Evolutionary conservation across 2,329 filamentous ascomycete genomes (phyloP), one percentile per base, ranked within the genome.

Genomic region (Trichoderma semiorbis): DNA sequence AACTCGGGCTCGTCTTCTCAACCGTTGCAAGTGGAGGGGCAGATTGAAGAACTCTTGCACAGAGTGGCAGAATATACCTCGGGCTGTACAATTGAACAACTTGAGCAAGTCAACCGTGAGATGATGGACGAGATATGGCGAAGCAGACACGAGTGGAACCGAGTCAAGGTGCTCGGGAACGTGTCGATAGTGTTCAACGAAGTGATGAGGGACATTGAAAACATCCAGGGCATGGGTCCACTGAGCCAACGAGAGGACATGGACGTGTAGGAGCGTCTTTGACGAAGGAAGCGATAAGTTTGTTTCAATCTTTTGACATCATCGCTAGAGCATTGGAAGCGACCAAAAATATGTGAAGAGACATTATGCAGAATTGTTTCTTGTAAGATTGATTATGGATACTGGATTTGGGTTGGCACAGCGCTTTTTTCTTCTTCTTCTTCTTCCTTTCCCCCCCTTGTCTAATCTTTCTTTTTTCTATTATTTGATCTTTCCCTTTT

Each of bases 61-160:
- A 85, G 89, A 47, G 83, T 97, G 39, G 90, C 91, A 0, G 82
- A 87, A 32, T 85, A 86, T 58, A 95, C 93, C 2, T 91, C 89
- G 24, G 93, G 93, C 1, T 93, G 93, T 80, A 93, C 91, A 0
- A 93, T 99, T 67, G 96, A 99, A 82, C 95, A 99, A 80, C 84
- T 99, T 24, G 95, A 98, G 84, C 95, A 98, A 81, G 91, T 98
- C 79, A 95, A 95, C 80, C 91, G 94, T 8, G 90, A 92, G 75
- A 84, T 98, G 74, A 98, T 98, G 95, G 92, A 95, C 73, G 90
- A 91, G 74, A 88, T 98, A 58, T 99, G 96, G 96, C 87, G 86
- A 73, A 88, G 88, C 73, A 88, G 94, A 64, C 87, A 89, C 62
- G 91, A 97, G 77, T 96, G 93, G 89, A 96, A 99, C 81, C 89